phyloP scores from a whole-genome alignment of 345 rosid genomes.

The Syzygium oleosum region DNA sequence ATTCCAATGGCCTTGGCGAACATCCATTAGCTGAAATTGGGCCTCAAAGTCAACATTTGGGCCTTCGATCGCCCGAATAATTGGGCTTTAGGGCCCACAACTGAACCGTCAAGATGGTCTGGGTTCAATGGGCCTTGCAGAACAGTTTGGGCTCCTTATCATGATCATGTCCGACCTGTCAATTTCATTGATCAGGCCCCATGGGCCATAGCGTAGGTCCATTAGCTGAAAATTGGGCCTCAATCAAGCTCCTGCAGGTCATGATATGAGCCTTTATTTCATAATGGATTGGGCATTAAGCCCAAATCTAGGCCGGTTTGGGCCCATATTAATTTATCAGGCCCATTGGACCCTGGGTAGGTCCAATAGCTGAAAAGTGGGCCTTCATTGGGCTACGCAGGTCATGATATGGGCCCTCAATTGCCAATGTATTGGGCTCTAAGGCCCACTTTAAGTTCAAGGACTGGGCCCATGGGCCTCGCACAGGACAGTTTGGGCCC shows the following conservation, averaged over 20 bases:
- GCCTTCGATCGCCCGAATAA: no score
- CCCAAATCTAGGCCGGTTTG: no score
- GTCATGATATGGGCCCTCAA: not conserved
- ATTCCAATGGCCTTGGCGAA: not conserved
- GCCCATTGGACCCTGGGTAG: no score
- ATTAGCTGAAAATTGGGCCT: not conserved
- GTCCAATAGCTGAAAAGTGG: no score
- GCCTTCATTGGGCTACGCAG: no score
- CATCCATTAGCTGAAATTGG: not conserved
- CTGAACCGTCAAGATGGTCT: not conserved
- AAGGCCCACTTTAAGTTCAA: not conserved
- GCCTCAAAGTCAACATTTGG: not conserved
- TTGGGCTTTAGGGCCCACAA: not conserved
- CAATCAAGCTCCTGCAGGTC: not conserved
- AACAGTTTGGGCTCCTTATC: not conserved
- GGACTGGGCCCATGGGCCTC: not conserved
- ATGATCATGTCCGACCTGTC: not conserved
- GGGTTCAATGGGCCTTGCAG: not conserved
- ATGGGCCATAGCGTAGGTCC: not conserved
- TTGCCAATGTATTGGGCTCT: not conserved
- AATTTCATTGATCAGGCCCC: not conserved
- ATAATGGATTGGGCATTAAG: no score
- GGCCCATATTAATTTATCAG: no score
- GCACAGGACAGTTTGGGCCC: not conserved
- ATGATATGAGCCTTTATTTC: no score